Evolutionary conservation across 2,329 filamentous ascomycete species (phyloP), one percentile per base, ranked within the genome.

Genomic region (Colletotrichum echinochloae): DNA sequence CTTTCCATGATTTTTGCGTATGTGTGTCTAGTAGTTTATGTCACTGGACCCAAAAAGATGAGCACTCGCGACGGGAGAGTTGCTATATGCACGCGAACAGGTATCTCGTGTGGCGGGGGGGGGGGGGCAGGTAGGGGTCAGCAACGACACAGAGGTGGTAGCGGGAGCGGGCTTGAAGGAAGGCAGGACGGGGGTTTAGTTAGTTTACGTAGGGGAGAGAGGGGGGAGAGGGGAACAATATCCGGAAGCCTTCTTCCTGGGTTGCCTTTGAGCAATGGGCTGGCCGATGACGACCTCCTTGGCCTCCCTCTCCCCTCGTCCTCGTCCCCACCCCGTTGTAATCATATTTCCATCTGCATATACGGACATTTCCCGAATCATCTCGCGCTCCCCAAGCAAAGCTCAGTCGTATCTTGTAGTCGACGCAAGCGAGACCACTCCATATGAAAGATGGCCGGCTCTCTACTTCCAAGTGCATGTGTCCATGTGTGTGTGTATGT

Each of bases 1-100:
- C 23, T 63, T 61, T 51, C n/a, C 23, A 48, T 61, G 59, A 37
- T 51, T 37, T 37, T 61, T 26, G 41, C 37, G 44, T 37, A 23
- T 49, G n/a, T 49, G n/a, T 56, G 35, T 60, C 30, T 35, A 51
- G 33, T 30, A 37, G 44, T 51, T 51, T 70, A 54, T 61, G 64
- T 56, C 63, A 39, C 23, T 41, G 28, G 46, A 61, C 63, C 28
- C 51, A 65, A 41, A 54, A 54, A 16, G n/a, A n/a, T 8, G 60
- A n/a, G n/a, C 46, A 62, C 48, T 41, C 35, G 48, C 48, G 35
- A 48, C 12, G 5, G 26, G 33, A 33, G 59, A 12, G 6, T 23
- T 54, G 23, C 26, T 62, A 35, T 9, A 28, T 62, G 35, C 35
- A 41, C 39, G 48, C 48, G 60, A 54, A 30, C 12, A 18, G n/a